A percentile compares a stretch with the other conserved stretches of the same genome.
phyloP scores from a whole-genome alignment of 2,329 filamentous ascomycete genomes.

The Diaporthe ilicicola region DNA sequence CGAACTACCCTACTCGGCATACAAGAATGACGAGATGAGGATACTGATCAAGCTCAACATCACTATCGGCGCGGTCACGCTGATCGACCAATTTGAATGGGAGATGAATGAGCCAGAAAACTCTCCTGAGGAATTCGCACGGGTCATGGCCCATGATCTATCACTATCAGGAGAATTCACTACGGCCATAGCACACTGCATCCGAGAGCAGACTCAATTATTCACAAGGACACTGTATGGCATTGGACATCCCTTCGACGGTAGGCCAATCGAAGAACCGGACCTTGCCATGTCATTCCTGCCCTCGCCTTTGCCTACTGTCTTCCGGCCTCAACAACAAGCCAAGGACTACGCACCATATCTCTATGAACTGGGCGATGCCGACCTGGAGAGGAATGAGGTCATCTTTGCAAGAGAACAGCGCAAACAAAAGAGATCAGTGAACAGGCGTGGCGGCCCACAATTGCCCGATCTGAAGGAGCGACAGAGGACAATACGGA shows the following conservation, averaged over 20 bases:
- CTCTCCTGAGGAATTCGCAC: conserved; percentile 92
- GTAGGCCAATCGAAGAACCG: conserved; percentile 88
- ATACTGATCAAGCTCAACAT: conserved; percentile 96
- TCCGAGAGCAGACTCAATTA: conserved; percentile 93
- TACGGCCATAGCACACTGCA: conserved; percentile 96
- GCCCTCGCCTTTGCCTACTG: conserved; percentile 79
- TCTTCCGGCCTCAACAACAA: conserved; percentile 90
- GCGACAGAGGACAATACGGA: conserved; percentile 90
- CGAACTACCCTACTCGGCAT: conserved; percentile 87
- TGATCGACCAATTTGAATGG: conserved; percentile 99
- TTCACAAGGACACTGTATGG: conserved; percentile 95
- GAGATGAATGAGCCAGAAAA: conserved; percentile 96
- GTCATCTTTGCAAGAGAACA: conserved; percentile 94
- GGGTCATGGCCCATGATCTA: conserved; percentile 87
- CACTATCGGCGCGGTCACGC: conserved; percentile 91
- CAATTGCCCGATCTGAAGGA: conserved; percentile 96
- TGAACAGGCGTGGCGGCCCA: conserved; percentile 91
- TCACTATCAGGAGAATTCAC: conserved; percentile 95
- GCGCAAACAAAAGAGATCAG: conserved; percentile 91
- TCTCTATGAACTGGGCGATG: conserved; percentile 91
- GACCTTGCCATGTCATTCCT: conserved; percentile 88
- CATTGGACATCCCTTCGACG: conserved; percentile 93
- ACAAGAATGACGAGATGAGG: conserved; percentile 99
- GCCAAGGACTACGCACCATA: conserved; percentile 95
- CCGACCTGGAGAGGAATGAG: conserved; percentile 89